Evolutionary conservation across 2,329 filamentous ascomycete genomes (phyloP).

Genomic region (Elsinoe arachidis): DNA sequence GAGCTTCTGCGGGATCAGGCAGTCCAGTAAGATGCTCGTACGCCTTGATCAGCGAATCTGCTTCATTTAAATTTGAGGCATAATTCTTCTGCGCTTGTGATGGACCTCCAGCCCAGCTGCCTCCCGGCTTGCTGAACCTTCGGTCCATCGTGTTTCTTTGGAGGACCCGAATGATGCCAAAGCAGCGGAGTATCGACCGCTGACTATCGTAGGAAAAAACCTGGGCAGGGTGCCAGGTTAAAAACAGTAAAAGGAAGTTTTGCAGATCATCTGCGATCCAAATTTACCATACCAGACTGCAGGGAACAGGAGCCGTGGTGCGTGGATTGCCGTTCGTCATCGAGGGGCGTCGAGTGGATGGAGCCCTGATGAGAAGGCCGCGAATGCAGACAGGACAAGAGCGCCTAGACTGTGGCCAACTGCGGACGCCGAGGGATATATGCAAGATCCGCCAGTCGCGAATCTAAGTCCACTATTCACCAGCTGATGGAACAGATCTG

Average conservation of each 20-base stretch:
- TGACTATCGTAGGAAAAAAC: background rate
- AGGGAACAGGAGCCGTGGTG: conserved; percentile 7
- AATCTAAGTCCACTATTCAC: background rate
- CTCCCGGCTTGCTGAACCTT: conserved; percentile 13
- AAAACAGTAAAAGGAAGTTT: background rate
- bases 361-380: background rate
- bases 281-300: conserved; percentile 4
- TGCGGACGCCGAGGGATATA: background rate
- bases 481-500: background rate
- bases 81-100: conserved; percentile 26
- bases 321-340: conserved; percentile 11
- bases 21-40: conserved; percentile 43
- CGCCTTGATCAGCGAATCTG: conserved; percentile 40
- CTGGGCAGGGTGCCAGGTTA: background rate
- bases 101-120: conserved; percentile 21
- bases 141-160: conserved; percentile 8
- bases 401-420: conserved; percentile 1
- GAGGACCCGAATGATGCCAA: background rate
- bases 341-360: background rate
- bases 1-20: conserved; percentile 36
- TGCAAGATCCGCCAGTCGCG: conserved; percentile 2
- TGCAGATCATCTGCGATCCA: conserved; percentile 6
- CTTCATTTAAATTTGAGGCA: conserved; percentile 34
- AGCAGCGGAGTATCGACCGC: background rate
- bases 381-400: conserved; percentile 10